A percentile compares a stretch with the other conserved stretches of the same genome.
phyloP scores from a whole-genome alignment of 2,329 filamentous ascomycete genomes.

The Corynespora cassiicola region DNA sequence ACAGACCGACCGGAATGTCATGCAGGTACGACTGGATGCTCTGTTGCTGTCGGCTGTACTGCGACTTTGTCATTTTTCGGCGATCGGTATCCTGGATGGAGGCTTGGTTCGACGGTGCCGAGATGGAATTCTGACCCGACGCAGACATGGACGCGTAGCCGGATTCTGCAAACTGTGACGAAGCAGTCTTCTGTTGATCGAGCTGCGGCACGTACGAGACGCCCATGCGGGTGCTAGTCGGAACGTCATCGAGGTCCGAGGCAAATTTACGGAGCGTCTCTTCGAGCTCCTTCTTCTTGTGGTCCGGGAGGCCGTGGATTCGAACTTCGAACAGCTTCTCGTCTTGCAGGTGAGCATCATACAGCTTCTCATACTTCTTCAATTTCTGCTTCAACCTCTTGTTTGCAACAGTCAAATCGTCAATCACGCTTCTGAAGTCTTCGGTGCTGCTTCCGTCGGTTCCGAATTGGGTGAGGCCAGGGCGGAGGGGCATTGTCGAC shows the following conservation, averaged over 20 bases:
- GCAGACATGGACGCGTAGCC: slow-evolving; percentile 68
- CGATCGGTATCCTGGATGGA: slow-evolving; percentile 31
- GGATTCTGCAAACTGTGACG: slow-evolving; percentile 62
- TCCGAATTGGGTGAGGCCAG: slow-evolving; percentile 47
- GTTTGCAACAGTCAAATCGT: slow-evolving; percentile 85
- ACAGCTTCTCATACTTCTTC: slow-evolving; percentile 72
- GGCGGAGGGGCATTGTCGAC: slow-evolving; percentile 32
- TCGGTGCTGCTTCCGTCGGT: slow-evolving; percentile 68
- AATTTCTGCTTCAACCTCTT: slow-evolving; percentile 77
- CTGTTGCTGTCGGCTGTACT: slow-evolving; percentile 42
- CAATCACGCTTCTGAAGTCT: slow-evolving; percentile 82
- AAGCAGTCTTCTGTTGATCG: slow-evolving; percentile 64
- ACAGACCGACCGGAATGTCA: slow-evolving; percentile 73
- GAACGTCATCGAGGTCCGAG: slow-evolving; percentile 61
- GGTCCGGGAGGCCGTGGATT: slow-evolving; percentile 73
- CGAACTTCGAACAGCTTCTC: slow-evolving; percentile 86
- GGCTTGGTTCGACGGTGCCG: slow-evolving; percentile 36
- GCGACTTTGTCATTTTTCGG: slow-evolving; percentile 35
- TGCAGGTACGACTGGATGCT: slow-evolving; percentile 74
- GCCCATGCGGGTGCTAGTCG: slow-evolving; percentile 24
- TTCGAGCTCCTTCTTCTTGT: slow-evolving; percentile 80
- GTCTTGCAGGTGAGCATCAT: slow-evolving; percentile 70
- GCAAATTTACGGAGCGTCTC: slow-evolving; percentile 75
- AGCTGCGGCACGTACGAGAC: slow-evolving; percentile 55
- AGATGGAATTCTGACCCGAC: slow-evolving; percentile 52